These are phyloP conservation scores for Xylariaceae sp. DNA, from an alignment of 2,329 filamentous ascomycete species.

Conservation along the genomic window DNA sequence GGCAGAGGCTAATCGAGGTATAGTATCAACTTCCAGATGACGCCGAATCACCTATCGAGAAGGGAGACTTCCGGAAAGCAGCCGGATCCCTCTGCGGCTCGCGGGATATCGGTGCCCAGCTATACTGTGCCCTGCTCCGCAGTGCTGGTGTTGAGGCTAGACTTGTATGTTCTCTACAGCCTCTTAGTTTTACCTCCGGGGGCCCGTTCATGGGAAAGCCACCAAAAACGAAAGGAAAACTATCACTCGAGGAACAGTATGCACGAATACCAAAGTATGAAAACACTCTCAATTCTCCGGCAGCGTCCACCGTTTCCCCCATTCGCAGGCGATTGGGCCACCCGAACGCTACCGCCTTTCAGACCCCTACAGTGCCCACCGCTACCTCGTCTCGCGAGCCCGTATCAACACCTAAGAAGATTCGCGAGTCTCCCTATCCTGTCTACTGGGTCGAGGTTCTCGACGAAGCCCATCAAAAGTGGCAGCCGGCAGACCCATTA, in stretches of 20 bases:
- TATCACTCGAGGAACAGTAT: conserved; percentile 39
- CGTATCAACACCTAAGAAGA: conserved; percentile 44
- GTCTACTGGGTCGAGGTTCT: conserved; percentile 96
- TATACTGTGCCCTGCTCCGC: conserved; percentile 87
- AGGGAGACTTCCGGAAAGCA: conserved; percentile 71
- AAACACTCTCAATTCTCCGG: conserved; percentile 32
- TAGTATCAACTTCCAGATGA: conserved; percentile 63
- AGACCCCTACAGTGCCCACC: conserved; percentile 48
- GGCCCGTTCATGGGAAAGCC: conserved; percentile 53
- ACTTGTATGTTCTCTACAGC: conserved; percentile 88
- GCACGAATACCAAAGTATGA: conserved; percentile 47
- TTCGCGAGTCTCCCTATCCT: conserved; percentile 75
- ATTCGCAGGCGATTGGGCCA: conserved; percentile 55
- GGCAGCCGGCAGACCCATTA: conserved; percentile 84
- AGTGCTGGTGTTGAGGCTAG: conserved; percentile 80
- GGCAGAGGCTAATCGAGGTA: conserved; percentile 2
- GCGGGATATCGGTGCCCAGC: conserved; percentile 83
- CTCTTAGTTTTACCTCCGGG: conserved; percentile 67
- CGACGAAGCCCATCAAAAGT: conserved; percentile 84
- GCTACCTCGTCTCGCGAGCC: conserved; percentile 37
- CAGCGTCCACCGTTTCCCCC: conserved; percentile 37
- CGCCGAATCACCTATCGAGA: conserved; percentile 69
- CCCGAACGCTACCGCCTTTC: conserved; percentile 56
- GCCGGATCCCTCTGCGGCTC: conserved; percentile 76
- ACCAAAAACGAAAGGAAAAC: conserved; percentile 35